Evolutionary conservation across 1,284 basidiomycete species (phyloP).

Genomic region (Ustilago esculenta): DNA sequence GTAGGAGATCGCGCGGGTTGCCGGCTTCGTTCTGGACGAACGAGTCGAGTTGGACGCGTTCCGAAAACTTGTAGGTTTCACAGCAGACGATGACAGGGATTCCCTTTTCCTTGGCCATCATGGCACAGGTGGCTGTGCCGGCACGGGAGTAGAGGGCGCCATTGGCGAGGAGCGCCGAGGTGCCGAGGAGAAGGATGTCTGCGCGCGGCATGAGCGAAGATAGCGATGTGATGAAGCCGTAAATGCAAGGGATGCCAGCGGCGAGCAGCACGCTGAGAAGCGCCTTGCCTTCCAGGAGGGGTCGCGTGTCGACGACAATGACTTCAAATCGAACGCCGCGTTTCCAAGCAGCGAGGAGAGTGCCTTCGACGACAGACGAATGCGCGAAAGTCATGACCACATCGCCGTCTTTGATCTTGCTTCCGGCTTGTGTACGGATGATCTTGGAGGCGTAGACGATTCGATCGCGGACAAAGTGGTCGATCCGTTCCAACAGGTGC

Average conservation of each 20-base stretch:
- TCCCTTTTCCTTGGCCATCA: conserved; percentile 88
- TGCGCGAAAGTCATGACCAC: conserved; percentile 91
- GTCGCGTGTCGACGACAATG: conserved; percentile 92
- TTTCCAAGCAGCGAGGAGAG: conserved; percentile 77
- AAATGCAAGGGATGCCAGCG: conserved; percentile 85
- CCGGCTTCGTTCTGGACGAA: conserved; percentile 92
- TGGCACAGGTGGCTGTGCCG: conserved; percentile 93
- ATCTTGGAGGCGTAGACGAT: conserved; percentile 93
- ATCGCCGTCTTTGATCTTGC: conserved; percentile 93
- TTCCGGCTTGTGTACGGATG: conserved; percentile 82
- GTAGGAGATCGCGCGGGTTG: conserved; percentile 48
- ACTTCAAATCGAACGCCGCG: conserved; percentile 81
- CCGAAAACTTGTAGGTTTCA: conserved; percentile 98
- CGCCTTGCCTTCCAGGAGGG: conserved; percentile 83
- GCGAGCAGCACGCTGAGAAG: conserved; percentile 78
- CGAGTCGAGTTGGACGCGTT: conserved; percentile 89
- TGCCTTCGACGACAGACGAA: conserved; percentile 93
- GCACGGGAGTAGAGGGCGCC: conserved; percentile 93
- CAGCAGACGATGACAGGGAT: conserved; percentile 96
- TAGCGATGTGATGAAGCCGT: conserved; percentile 87
- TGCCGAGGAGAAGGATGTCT: conserved; percentile 87
- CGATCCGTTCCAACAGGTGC: conserved; percentile 83
- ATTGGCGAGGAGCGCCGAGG: conserved; percentile 92
- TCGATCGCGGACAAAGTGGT: conserved; percentile 91
- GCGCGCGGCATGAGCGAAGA: conserved; percentile 81